Evolutionary conservation across 805 yeast genomes (phyloP).

Genomic region (Lipomyces kockii): DNA sequence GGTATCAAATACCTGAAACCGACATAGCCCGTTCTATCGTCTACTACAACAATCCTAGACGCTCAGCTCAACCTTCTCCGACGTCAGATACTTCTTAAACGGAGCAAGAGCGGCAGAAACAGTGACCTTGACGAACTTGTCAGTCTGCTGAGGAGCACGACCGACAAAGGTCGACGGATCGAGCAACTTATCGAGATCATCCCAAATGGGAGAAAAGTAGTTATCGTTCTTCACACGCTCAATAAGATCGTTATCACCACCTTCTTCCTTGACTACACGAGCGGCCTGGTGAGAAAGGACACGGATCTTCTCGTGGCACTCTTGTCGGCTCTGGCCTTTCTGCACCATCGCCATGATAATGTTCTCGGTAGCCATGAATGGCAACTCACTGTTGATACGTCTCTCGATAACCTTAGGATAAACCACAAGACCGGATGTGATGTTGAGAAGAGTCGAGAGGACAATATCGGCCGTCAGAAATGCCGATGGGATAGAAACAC

Average conservation of each 20-base stretch:
- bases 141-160: slow-evolving; percentile 98
- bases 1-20: neutral
- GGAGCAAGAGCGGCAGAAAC: slow-evolving; percentile 83
- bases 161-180: slow-evolving; percentile 96
- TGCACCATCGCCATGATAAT: slow-evolving; percentile 99
- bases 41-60: slow-evolving; percentile 56
- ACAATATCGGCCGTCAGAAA: slow-evolving; percentile 95
- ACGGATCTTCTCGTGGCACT: slow-evolving; percentile 96
- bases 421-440: slow-evolving; percentile 93
- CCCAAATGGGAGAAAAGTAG: slow-evolving; percentile 75
- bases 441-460: slow-evolving; percentile 84
- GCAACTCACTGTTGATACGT: slow-evolving; percentile 91
- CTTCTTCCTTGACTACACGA: slow-evolving; percentile 94
- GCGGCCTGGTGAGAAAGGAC: slow-evolving; percentile 97
- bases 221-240: slow-evolving; percentile 48
- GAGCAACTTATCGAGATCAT: slow-evolving; percentile 74
- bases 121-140: slow-evolving; percentile 82
- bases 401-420: slow-evolving; percentile 98
- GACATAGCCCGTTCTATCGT: neutral
- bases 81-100: slow-evolving; percentile 60
- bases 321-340: slow-evolving; percentile 97
- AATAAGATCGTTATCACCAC: slow-evolving; percentile 95
- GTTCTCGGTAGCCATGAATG: slow-evolving; percentile 99
- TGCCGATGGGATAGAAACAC: slow-evolving; percentile 95
- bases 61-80: slow-evolving; percentile 73